Evolutionary conservation across 768 basidiomycete genomes (phyloP).

Genomic region (Rhizopogon salebrosus): DNA sequence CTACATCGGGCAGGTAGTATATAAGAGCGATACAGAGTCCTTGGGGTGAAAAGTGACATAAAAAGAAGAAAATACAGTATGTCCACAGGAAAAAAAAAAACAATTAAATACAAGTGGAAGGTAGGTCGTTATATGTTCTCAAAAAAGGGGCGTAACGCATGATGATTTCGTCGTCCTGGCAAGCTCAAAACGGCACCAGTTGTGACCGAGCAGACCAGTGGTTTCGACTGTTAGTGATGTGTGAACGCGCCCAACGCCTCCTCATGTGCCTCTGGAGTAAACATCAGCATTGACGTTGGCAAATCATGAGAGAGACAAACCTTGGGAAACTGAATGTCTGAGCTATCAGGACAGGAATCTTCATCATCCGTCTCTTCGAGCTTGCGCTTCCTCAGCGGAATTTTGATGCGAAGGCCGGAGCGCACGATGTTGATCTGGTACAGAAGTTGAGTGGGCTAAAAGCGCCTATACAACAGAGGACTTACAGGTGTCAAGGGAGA

Average conservation of each 20-base stretch:
- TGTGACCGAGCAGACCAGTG: not conserved
- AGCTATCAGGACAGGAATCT: not conserved
- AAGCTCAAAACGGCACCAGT: not conserved
- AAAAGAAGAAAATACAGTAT: not conserved
- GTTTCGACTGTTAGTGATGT: not conserved
- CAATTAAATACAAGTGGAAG: not conserved
- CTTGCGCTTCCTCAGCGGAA: constrained; percentile 23
- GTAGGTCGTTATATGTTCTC: not conserved
- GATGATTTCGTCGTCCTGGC: not conserved
- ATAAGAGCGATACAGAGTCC: not conserved
- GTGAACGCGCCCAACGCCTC: constrained; percentile 11
- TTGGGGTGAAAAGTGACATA: not conserved
- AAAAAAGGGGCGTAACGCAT: not conserved
- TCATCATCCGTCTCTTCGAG: constrained; percentile 12
- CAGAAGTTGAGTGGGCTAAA: not conserved
- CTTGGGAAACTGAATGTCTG: constrained; percentile 13
- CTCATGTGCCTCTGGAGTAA: constrained; percentile 12
- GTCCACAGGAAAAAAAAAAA: not conserved
- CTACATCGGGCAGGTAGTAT: not conserved
- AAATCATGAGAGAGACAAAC: constrained; percentile 2
- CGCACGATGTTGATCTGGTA: constrained; percentile 7
- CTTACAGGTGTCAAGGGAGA: constrained; percentile 15
- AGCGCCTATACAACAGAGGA: not conserved
- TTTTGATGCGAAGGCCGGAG: constrained; percentile 21
- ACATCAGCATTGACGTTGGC: not conserved